Evolutionary conservation across 2,329 filamentous ascomycete species (phyloP).

Genomic region (Alternaria viburni): DNA sequence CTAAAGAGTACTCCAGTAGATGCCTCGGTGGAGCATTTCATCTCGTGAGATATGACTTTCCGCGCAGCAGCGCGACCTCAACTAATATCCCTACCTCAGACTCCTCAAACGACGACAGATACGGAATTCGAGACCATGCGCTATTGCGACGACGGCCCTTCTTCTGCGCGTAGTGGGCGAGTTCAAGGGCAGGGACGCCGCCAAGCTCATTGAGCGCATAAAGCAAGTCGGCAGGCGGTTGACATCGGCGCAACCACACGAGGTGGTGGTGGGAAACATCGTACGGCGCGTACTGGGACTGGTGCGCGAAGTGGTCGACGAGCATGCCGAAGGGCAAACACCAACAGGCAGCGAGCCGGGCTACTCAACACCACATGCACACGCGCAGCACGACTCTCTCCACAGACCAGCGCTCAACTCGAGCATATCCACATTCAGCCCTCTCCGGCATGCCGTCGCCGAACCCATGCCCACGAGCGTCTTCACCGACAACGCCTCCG

Average conservation of each 20-base stretch:
- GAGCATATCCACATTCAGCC: slow-evolving; percentile 56
- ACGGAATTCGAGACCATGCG: slow-evolving; percentile 83
- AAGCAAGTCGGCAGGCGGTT: slow-evolving; percentile 78
- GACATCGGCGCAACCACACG: slow-evolving; percentile 82
- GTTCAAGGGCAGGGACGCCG: slow-evolving; percentile 78
- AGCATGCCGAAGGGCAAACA: slow-evolving; percentile 72
- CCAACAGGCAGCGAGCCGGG: slow-evolving; percentile 63
- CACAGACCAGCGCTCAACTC: slow-evolving; percentile 48
- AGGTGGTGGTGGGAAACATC: slow-evolving; percentile 93
- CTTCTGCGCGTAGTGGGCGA: slow-evolving; percentile 85
- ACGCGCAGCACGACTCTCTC: slow-evolving; percentile 44
- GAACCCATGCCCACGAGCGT: slow-evolving; percentile 42
- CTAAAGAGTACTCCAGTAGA: slow-evolving; percentile 75
- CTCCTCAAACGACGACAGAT: slow-evolving; percentile 92
- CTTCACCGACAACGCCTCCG: slow-evolving; percentile 40
- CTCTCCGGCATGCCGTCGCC: slow-evolving; percentile 52
- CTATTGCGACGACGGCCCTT: slow-evolving; percentile 87
- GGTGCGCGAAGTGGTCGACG: slow-evolving; percentile 88
- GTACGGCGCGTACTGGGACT: slow-evolving; percentile 87
- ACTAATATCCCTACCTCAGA: slow-evolving; percentile 52
- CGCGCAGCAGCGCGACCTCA: neutral
- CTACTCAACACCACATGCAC: slow-evolving; percentile 53
- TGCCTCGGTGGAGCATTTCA: slow-evolving; percentile 80
- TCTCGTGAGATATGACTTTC: slow-evolving; percentile 67
- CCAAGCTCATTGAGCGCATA: slow-evolving; percentile 79